Percentiles rank a stretch among this genome's conserved stretches.
Conservation (phyloP, 768 basidiomycete species). For the Serendipita sp. region DNA sequence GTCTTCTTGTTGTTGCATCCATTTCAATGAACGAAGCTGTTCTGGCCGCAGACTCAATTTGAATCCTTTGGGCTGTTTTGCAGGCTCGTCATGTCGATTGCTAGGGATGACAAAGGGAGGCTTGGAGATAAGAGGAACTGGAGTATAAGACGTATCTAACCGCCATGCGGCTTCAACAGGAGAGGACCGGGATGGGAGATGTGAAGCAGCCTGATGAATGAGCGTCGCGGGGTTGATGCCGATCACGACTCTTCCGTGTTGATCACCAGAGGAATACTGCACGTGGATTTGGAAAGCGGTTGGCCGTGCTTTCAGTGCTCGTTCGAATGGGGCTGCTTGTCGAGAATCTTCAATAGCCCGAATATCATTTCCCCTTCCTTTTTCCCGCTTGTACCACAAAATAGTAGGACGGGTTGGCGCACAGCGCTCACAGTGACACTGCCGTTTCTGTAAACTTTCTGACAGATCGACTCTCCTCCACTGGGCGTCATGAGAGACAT, state of each 20-base stretch:
- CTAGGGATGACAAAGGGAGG: constrained; percentile 57
- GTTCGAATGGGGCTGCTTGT: constrained; percentile 81
- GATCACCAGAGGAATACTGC: constrained; percentile 39
- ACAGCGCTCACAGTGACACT: constrained; percentile 55
- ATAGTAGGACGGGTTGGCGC: constrained; percentile 65
- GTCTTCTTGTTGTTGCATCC: constrained; percentile 81
- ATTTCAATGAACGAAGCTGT: constrained; percentile 76
- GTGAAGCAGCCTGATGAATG: constrained; percentile 69
- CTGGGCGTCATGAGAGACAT: constrained; percentile 42
- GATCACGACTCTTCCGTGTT: constrained; percentile 57
- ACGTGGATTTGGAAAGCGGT: constrained; percentile 77
- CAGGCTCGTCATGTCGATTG: constrained; percentile 57
- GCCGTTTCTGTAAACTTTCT: constrained; percentile 22
- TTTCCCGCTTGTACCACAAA: constrained; percentile 51
- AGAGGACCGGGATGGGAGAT: constrained; percentile 47
- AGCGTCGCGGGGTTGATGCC: constrained; percentile 81
- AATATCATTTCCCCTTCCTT: constrained; percentile 27
- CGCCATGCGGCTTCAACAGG: constrained; percentile 55
- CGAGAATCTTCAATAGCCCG: constrained; percentile 67
- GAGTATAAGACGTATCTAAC: constrained; percentile 62
- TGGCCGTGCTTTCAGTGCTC: constrained; percentile 72
- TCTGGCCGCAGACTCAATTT: constrained; percentile 59
- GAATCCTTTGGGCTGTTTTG: constrained; percentile 68
- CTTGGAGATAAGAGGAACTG: constrained; percentile 39
- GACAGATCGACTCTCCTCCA: constrained; percentile 49